Evolutionary conservation across 2,329 filamentous ascomycete species (phyloP).

Genomic region (Pezicula radicicola): DNA sequence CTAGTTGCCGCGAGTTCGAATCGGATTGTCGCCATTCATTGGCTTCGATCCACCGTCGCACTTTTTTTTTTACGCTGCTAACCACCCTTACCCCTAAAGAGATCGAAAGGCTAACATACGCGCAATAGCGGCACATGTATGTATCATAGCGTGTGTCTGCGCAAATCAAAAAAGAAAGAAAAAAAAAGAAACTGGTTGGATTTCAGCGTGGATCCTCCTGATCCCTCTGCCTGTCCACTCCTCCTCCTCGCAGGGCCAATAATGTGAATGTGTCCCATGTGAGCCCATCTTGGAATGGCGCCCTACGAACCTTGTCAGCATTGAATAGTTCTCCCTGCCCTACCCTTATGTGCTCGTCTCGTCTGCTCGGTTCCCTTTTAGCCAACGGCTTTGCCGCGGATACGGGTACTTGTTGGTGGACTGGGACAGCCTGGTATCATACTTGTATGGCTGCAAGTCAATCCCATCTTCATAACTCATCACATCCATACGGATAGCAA

Average conservation of each 20-base stretch:
- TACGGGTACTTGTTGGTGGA: slow-evolving; percentile 16
- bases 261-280: slow-evolving; percentile 21
- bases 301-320: slow-evolving; percentile 19
- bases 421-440: slow-evolving; percentile 17
- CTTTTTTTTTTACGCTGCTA: slow-evolving; percentile 5
- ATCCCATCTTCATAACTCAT: slow-evolving; percentile 18
- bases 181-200: background rate
- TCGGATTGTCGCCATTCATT: slow-evolving; percentile 20
- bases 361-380: slow-evolving; percentile 4
- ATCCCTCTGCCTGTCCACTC: slow-evolving; percentile 6
- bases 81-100: slow-evolving; percentile 9
- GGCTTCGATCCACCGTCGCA: slow-evolving; percentile 14
- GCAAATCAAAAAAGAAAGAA: background rate
- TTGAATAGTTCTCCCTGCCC: slow-evolving; percentile 17
- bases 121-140: slow-evolving; percentile 8
- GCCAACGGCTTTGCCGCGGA: slow-evolving; percentile 17
- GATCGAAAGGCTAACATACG: slow-evolving; percentile 6
- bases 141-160: slow-evolving; percentile 9
- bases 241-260: slow-evolving; percentile 17
- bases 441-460: slow-evolving; percentile 16
- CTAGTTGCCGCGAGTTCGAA: slow-evolving; percentile 24
- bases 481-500: slow-evolving; percentile 18
- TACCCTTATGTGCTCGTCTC: slow-evolving; percentile 20
- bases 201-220: slow-evolving; percentile 12
- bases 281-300: slow-evolving; percentile 17